Evolutionary conservation across 345 rosid species (phyloP), one percentile per base, ranked within the genome.

Genomic region (Excoecaria cochinchinensis): DNA sequence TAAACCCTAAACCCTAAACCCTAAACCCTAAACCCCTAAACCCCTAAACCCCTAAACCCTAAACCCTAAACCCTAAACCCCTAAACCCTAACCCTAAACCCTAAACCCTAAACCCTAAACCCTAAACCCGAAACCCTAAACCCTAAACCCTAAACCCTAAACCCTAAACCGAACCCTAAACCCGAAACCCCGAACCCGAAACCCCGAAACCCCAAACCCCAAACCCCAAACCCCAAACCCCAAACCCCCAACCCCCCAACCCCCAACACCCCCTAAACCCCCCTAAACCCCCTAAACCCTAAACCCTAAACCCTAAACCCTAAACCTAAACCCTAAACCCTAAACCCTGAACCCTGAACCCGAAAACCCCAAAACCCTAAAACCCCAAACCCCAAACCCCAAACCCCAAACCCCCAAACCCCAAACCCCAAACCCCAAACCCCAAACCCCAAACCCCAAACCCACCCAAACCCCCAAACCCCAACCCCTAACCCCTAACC

Each of bases 11-110:
- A 38, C 50, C 46, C n/a, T 40, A 12, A 60, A 60, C 36, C 39
- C 39, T 36, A 60, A 24, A 73, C 77, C 77, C 81, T 68, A 73
- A 77, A 78, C 72, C 81, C 81, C 51, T n/a, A n/a, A 73, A 73
- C 72, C 77, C 81, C 77, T 50, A 69, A 69, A 75, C 81, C 81
- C 62, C 53, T 50, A 58, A 58, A 60, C 65, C 46, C 21, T 25
- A 64, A 38, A 10, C 69, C 46, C 39, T 38, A 64, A 64, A 38
- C 69, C 69, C 50, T 14, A 64, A 64, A 38, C 48, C 46, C 15
- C 6, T 38, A 64, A 38, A 21, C 46, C 46, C 39, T 38, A 64
- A 64, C 48, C 46, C 21, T 64, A 38, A 64, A 64, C 21, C 48
- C 46, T 38, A 64, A 64, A 13, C 69, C 48, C 22, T 1, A 64